phyloP scores from a whole-genome alignment of 129 eudicot species.

The Oenanthe sinensis region DNA sequence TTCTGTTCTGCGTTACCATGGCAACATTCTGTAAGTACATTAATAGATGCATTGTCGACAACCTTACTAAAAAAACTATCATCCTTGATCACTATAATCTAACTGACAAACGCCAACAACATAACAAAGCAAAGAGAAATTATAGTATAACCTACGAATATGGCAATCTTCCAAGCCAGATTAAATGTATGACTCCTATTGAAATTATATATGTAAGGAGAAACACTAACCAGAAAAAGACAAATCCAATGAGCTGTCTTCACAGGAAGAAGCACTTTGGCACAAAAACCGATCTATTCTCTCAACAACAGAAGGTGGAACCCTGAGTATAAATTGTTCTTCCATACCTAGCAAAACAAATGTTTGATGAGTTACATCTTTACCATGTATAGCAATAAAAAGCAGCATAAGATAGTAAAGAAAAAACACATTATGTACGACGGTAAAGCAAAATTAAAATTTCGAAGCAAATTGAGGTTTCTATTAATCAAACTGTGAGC shows the following conservation, averaged over 20 bases:
- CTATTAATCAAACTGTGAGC: neutral
- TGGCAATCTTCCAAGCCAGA: no score
- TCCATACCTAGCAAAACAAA: constrained; percentile 31
- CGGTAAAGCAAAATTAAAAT: neutral
- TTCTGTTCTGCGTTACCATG: no score
- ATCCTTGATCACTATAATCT: no score
- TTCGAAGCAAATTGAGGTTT: neutral
- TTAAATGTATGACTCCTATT: no score
- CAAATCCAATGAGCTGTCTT: constrained; percentile 37
- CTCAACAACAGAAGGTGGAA: constrained; percentile 43
- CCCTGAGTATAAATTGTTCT: constrained; percentile 46
- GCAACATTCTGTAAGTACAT: no score
- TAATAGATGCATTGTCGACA: no score
- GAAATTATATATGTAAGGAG: no score
- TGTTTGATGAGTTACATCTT: neutral
- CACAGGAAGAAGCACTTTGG: constrained; percentile 30
- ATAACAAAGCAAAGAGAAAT: no score
- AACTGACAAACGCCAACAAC: no score
- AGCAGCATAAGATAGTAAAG: neutral
- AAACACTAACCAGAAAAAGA: constrained; percentile 35
- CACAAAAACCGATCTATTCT: constrained; percentile 32
- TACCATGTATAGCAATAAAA: no score
- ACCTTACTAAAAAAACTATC: no score
- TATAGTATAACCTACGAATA: no score
- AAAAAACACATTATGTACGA: neutral